Conservation (phyloP, 2,329 filamentous ascomycete species). For the Didymella lethalis region DNA sequence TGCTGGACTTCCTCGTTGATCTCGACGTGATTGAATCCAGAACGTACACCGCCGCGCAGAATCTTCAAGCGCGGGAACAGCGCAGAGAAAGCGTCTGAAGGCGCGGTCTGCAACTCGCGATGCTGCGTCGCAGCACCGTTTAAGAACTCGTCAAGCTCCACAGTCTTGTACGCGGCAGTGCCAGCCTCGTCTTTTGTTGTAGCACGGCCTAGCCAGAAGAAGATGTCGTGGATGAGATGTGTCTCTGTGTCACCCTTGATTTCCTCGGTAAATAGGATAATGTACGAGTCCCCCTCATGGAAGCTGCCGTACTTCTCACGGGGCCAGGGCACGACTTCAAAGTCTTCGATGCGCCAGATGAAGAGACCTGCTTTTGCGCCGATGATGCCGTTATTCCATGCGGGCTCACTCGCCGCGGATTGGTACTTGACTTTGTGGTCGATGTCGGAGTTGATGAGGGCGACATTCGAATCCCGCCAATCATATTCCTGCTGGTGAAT, state of each 20-base stretch:
- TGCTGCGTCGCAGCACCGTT: conserved; percentile 69
- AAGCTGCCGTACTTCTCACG: conserved; percentile 66
- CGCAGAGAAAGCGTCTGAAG: conserved; percentile 66
- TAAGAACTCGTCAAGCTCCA: conserved; percentile 73
- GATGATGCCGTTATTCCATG: conserved; percentile 68
- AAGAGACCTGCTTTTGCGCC: conserved; percentile 63
- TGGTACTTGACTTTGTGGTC: conserved; percentile 74
- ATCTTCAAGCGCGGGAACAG: conserved; percentile 70
- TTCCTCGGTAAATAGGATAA: conserved; percentile 68
- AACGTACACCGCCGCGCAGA: conserved; percentile 65
- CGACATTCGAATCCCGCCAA: conserved; percentile 73
- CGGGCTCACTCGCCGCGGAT: conserved; percentile 70
- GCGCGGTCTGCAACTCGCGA: conserved; percentile 67
- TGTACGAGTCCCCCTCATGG: conserved; percentile 73
- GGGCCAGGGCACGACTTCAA: conserved; percentile 70
- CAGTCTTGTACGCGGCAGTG: conserved; percentile 74
- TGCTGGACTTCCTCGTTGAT: conserved; percentile 54
- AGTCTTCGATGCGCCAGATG: conserved; percentile 73
- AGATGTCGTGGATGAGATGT: conserved; percentile 64
- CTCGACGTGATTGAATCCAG: conserved; percentile 71
- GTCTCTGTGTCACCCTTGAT: conserved; percentile 47
- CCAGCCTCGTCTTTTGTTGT: conserved; percentile 74
- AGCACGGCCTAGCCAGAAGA: conserved; percentile 73
- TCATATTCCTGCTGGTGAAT: conserved; percentile 71
- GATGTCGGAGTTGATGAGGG: conserved; percentile 68